Evolutionary conservation across 306 rosid species (phyloP), one percentile per base, ranked within the genome.

Genomic region (Trifolium subterraneum): DNA sequence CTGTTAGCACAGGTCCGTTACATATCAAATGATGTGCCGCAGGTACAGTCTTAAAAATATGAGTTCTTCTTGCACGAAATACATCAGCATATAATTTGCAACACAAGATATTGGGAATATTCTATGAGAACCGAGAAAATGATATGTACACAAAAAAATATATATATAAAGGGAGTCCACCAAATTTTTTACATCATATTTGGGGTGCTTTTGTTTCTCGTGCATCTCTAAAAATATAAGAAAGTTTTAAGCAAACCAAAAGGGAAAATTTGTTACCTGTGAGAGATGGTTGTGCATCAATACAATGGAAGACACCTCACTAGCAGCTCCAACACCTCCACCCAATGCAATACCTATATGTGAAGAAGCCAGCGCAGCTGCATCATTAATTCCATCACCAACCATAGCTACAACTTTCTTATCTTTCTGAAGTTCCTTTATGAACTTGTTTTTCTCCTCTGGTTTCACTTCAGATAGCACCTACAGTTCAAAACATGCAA

Each of bases 321-420:
- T 88, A 16, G 98, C 98, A 80, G 98, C 98, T 81, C 98, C 98
- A 39, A 91, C 98, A 81, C 97, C 94, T 68, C 92, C 96, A 62
- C 98, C 94, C 88, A 93, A 84, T 68, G 97, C 98, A 83, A 93
- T 89, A 64, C 97, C 98, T 83, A 93, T 68, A 79, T 93, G 91
- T 35, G 97, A 81, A 61, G 90, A 74, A 72, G 98, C 98, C 80
- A 93, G 82, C n/a, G 98, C 98, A 80, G 98, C 97, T 70, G 96
- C 90, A 84, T 93, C 98, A 60, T 93, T 93, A 71, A 93, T 93
- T 79, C 98, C 98, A 82, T 93, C 98, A 58, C 97, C 97, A 81
- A 91, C 98, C 98, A 93, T 93, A 36, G 97, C 98, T 47, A 93
- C 92, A 68, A 91, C 52, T 44, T 81, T 89, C 38, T 83, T 83